Base-by-base conservation (phyloP, 129 eudicot species). In the sunflower (Helianthus annuus) region DNA sequence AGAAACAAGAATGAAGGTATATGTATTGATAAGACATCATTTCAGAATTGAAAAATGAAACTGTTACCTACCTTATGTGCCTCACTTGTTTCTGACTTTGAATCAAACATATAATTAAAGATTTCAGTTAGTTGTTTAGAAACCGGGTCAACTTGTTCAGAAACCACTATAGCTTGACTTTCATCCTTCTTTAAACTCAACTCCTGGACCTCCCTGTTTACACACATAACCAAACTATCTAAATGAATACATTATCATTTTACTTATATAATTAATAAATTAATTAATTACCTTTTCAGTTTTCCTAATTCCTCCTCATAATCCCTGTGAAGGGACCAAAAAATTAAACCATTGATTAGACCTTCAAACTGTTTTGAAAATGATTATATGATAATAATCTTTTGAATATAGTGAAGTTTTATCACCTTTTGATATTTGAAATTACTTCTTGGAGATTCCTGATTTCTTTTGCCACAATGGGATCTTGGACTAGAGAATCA, bases 401-500 rank as follows among this genome's bases (percentile, higher is more conserved):
- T 60, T 38, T 6, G 4, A 7, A 60, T 14, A 10, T 10, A 24
- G 6, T 15, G 16, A 34, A 2, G 13, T 5, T 2, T 48, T 3
- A 13, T 72, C 72, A 87, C 97, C 87, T 83, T 85, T 78, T 83
- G 6, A 91, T 56, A n/a, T n/a, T 60, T 54, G 71, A 66, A 34
- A 79, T 79, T 54, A 79, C 86, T 66, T 81, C 84, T 57, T 78
- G 90, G 59, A 94, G 82, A 10, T 58, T 76, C 85, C 53, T 86
- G 19, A 94, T 56, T 70, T 86, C 93, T 77, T 81, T 84, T 1
- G 91, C 96, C 81, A 89, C 83, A 10, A 88, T 70, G 27, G 97
- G 95, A 75, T 91, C 96, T 62, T 90, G 97, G 70, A 78, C 73
- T 29, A 82, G 87, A 55, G 84, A 83, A 67, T 95, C 99, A 32